Evolutionary conservation across 257 asterid species (phyloP).

Genomic region (Misopates orontium): DNA sequence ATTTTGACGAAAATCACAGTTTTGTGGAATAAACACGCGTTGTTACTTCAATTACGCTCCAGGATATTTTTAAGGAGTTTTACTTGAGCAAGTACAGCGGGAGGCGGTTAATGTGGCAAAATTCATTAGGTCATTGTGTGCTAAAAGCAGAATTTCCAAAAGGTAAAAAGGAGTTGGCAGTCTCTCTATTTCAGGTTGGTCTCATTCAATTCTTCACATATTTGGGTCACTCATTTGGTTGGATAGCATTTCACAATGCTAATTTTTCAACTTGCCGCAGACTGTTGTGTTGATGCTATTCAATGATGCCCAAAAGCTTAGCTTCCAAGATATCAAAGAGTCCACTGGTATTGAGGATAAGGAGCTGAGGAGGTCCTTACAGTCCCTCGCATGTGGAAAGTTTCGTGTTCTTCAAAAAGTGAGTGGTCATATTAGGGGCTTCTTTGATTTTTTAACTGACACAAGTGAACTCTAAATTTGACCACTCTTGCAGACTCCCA

Average conservation of each 20-base stretch:
- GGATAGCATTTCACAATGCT: not conserved
- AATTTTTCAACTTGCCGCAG: slow-evolving; percentile 35
- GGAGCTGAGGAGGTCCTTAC: slow-evolving; percentile 88
- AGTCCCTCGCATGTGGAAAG: slow-evolving; percentile 97
- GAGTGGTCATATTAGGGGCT: slow-evolving; percentile 22
- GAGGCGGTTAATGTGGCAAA: slow-evolving; percentile 99
- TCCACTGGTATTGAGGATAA: slow-evolving; percentile 90
- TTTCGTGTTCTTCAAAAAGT: slow-evolving; percentile 94
- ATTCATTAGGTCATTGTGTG: slow-evolving; percentile 92
- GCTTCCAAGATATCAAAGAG: slow-evolving; percentile 91
- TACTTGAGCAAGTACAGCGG: slow-evolving; percentile 94
- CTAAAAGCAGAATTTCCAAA: slow-evolving; percentile 84
- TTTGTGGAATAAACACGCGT: slow-evolving; percentile 15
- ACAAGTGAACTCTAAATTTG: slow-evolving; percentile 1
- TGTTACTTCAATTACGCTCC: slow-evolving; percentile 22
- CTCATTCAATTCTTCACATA: slow-evolving; percentile 10
- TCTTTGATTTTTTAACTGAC: slow-evolving; percentile 13
- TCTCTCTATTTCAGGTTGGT: slow-evolving; percentile 94
- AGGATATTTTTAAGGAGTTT: slow-evolving; percentile 97
- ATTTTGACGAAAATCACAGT: slow-evolving; percentile 17
- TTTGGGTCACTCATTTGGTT: not conserved
- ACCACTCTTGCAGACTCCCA: slow-evolving; percentile 45
- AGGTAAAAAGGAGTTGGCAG: slow-evolving; percentile 97
- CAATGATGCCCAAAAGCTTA: slow-evolving; percentile 80
- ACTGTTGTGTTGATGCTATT: slow-evolving; percentile 92